Evolutionary conservation across 202 grass and related monocot genomes (phyloP), one percentile per base, ranked within the genome.

Genomic region (Hordeum pubiflorum): DNA sequence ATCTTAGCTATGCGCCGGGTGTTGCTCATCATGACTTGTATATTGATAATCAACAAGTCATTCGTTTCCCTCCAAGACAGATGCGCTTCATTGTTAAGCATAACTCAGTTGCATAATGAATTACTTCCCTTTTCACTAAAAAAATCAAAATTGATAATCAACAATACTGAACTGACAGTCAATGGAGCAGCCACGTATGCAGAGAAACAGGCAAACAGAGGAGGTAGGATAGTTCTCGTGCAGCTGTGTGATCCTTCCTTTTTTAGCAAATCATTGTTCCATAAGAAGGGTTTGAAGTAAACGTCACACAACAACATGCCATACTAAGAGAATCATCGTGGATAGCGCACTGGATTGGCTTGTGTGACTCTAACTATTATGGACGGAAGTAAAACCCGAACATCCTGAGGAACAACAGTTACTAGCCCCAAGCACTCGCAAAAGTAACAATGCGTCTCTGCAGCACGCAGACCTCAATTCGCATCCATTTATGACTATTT

Each of bases 321-420:
- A 60, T 67, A 38, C 78, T 3, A 56, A 46, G 27, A 74, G 18
- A 27, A 60, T 61, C 60, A 5, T 31, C 8, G 34, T 43, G 33
- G 32, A 44, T 32, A 37, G 7, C 36, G 9, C 75, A 79, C 55
- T 21, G 15, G 32, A 39, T 87, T 34, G 34, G 66, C 34, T 54
- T 55, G 31, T 29, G 68, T 10, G 9, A 15, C 68, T 44, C 44
- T 26, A 69, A 37, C 65, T 67, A 34, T 38, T 10, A 74, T 5
- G 48, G 34, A 41, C 0, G 60, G 54, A 44, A 58, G 48, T 32
- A 79, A 65, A 87, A 64, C n/a, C 44, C 18, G 34, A 78, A 55
- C 43, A 82, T 48, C 27, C 26, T 11, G 74, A 59, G 75, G 58
- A 74, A 73, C 64, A 70, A 65, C 21, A 83, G 74, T 32, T 22